Evolutionary conservation across 768 basidiomycete species (phyloP).

Genomic region (Mycena filopes): DNA sequence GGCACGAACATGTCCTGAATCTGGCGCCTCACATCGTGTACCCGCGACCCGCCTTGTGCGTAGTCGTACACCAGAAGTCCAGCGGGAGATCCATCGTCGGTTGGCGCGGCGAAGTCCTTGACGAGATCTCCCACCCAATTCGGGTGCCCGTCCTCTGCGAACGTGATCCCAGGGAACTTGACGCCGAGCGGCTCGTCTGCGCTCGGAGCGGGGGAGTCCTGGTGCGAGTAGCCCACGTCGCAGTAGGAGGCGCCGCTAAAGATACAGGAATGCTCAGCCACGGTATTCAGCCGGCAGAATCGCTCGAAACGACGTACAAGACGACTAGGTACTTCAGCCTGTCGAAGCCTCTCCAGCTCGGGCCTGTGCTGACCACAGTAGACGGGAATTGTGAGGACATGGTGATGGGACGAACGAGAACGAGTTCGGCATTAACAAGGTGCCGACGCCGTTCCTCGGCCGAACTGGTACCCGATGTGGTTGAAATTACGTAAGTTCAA

Average conservation of each 20-base stretch:
- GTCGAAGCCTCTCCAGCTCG: slow-evolving; percentile 21
- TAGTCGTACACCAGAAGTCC: slow-evolving; percentile 55
- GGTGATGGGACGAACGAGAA: background rate
- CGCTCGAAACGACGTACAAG: slow-evolving; percentile 6
- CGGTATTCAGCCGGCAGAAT: too few species aligned
- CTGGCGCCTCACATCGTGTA: slow-evolving; percentile 45
- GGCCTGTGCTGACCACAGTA: slow-evolving; percentile 1
- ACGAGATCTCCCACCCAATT: slow-evolving; percentile 25
- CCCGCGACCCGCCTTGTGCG: slow-evolving; percentile 51
- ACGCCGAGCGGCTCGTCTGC: slow-evolving; percentile 11
- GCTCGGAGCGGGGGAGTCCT: background rate
- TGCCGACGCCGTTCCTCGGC: too few species aligned
- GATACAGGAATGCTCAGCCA: background rate
- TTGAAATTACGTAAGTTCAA: too few species aligned
- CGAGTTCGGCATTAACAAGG: too few species aligned
- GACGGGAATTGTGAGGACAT: slow-evolving; percentile 23
- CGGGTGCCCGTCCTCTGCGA: slow-evolving; percentile 6
- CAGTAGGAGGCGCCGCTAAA: slow-evolving; percentile 21
- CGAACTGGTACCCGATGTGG: too few species aligned
- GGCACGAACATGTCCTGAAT: slow-evolving; percentile 42
- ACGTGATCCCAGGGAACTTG: slow-evolving; percentile 22
- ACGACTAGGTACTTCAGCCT: slow-evolving; percentile 23
- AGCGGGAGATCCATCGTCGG: slow-evolving; percentile 17
- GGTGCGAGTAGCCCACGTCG: slow-evolving; percentile 20
- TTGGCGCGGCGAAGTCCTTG: slow-evolving; percentile 30